Evolutionary conservation across 2,329 filamentous ascomycete species (phyloP), one percentile per base, ranked within the genome.

Genomic region (Paraconiothyrium sp.): DNA sequence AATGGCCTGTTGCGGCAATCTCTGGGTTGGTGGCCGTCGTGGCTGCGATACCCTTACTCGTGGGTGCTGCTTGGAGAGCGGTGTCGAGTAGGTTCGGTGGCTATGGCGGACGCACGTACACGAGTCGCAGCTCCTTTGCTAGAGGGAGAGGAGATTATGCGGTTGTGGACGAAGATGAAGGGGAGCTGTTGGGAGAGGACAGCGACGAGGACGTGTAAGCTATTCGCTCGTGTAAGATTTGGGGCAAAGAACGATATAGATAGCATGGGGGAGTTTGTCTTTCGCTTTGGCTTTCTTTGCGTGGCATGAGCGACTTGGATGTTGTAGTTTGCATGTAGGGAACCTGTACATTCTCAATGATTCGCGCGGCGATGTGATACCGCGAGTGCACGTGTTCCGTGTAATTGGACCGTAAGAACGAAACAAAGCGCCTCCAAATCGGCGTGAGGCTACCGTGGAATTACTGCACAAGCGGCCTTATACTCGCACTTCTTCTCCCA

Each of bases 151-250:
- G 91, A n/a, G 92, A 97, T 78, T 98, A 98, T 78, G 88, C 90
- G 16, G 86, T 90, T 72, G 93, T 97, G 55, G 93, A 97, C 72
- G 92, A 95, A 54, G 95, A 98, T 75, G 95, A 98, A 77, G 94
- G 94, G 52, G 94, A 98, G 82, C 82, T 99, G 68, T 81, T 99
- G 39, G 95, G 95, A 0, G 94, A 97, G 69, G 94, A 97, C 62
- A 93, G 93, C 68, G 94, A 97, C 67, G 93, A 97, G 74, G 94
- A 97, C 64, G 91, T 90, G 52, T 89, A 75, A 67, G 57, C 22
- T 58, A 58, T 37, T 50, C 47, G 52, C 41, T 51, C 51, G 37
- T 59, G 57, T 54, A 47, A 32, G 50, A 56, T 59, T 56, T 41
- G 32, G 22, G 37, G 39, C 16, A 41, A 13, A 13, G 47, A 37